phyloP scores from a whole-genome alignment of 768 basidiomycete genomes.

The Podaxis mareebaensis region DNA sequence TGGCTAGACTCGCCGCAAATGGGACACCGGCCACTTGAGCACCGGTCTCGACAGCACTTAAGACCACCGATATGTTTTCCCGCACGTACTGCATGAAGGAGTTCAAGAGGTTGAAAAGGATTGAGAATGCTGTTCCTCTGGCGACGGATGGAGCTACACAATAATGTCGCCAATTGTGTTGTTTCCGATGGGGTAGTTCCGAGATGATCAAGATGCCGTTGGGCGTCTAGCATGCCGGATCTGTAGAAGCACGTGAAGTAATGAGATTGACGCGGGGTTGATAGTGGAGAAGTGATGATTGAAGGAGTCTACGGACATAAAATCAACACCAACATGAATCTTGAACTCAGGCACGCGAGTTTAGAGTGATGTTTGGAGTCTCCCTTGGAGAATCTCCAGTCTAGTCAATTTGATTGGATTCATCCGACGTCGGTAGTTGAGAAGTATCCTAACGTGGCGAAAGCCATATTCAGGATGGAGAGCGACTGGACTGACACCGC shows the following conservation, averaged over 20 bases:
- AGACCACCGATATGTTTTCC: slow-evolving; percentile 21
- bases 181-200: not conserved
- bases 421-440: too few relatives aligned
- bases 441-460: too few relatives aligned
- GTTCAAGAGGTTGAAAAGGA: not conserved
- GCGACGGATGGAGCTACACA: not conserved
- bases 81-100: not conserved
- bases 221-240: not conserved
- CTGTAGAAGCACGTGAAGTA: not conserved
- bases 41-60: slow-evolving; percentile 39
- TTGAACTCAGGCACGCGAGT: too few relatives aligned
- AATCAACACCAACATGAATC: not conserved
- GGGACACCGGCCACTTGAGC: slow-evolving; percentile 46
- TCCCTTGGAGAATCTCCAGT: too few relatives aligned
- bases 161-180: too few relatives aligned
- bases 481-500: too few relatives aligned
- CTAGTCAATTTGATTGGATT: too few relatives aligned
- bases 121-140: not conserved
- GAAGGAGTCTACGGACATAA: not conserved
- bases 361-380: too few relatives aligned
- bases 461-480: too few relatives aligned
- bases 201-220: not conserved
- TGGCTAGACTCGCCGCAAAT: slow-evolving; percentile 41
- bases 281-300: not conserved
- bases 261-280: not conserved